Evolutionary conservation across 768 basidiomycete species (phyloP).

Genomic region (Pleurotus platypus): DNA sequence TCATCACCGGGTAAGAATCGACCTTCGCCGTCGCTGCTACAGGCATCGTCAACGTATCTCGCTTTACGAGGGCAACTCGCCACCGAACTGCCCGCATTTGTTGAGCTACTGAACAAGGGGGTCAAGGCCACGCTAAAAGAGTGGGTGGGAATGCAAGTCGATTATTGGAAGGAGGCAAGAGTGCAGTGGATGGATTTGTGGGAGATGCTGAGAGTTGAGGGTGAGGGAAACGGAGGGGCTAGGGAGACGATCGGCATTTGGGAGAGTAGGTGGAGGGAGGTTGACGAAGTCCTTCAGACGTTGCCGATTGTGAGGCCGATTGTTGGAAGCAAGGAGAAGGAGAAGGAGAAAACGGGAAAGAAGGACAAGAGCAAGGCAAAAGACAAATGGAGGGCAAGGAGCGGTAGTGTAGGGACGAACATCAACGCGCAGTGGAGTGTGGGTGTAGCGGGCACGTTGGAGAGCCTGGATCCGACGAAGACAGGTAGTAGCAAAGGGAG

Average conservation of each 20-base stretch:
- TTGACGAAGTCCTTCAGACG: conserved; percentile 43
- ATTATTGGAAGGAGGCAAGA: conserved; percentile 57
- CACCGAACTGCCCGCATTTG: conserved; percentile 65
- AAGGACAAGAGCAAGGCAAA: conserved; percentile 16
- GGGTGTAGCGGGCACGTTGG: background rate
- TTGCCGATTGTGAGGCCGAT: conserved; percentile 28
- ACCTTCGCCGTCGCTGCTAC: conserved; percentile 62
- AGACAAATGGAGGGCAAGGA: conserved; percentile 13
- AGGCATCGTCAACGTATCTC: conserved; percentile 74
- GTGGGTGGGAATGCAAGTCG: conserved; percentile 53
- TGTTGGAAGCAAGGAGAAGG: conserved; percentile 1
- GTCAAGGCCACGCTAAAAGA: conserved; percentile 47
- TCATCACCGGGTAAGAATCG: conserved; percentile 44
- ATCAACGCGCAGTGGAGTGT: background rate
- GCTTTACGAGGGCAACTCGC: conserved; percentile 72
- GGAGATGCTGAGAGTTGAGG: conserved; percentile 75
- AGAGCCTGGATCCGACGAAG: background rate
- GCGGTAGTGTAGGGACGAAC: background rate
- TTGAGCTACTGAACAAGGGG: conserved; percentile 57
- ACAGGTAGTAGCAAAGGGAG: background rate
- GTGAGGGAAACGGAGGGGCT: conserved; percentile 61
- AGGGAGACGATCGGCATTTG: conserved; percentile 73
- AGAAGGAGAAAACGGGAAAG: conserved; percentile 3
- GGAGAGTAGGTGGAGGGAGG: conserved; percentile 65
- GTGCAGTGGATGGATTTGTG: conserved; percentile 78